These are phyloP conservation scores for Nematodospora anomalae DNA, from an alignment of 1,139 yeast species.

Conservation along the genomic window DNA sequence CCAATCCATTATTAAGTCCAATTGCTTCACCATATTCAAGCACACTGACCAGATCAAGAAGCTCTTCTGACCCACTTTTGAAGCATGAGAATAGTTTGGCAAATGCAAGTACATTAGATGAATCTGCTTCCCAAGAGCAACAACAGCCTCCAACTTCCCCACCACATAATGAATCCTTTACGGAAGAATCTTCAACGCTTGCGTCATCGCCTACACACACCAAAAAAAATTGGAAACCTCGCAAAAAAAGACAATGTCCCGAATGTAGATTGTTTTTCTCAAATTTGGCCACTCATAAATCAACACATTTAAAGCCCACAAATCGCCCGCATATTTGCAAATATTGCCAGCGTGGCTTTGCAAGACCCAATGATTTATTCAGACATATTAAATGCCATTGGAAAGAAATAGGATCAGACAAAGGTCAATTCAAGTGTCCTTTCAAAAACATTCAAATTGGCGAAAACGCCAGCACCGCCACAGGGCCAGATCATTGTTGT, in stretches of 20 bases:
- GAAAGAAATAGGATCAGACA: slow-evolving; percentile 58
- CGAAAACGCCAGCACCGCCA: background rate
- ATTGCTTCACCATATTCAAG: slow-evolving; percentile 14
- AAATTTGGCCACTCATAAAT: slow-evolving; percentile 81
- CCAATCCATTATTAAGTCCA: slow-evolving; percentile 10
- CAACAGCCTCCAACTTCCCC: slow-evolving; percentile 5
- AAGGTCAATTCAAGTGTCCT: slow-evolving; percentile 50
- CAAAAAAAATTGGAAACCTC: slow-evolving; percentile 41
- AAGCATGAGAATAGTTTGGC: slow-evolving; percentile 3
- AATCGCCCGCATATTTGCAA: slow-evolving; percentile 77
- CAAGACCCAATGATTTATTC: slow-evolving; percentile 81
- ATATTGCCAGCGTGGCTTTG: slow-evolving; percentile 80
- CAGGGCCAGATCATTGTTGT: slow-evolving; percentile 48
- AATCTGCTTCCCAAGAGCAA: background rate
- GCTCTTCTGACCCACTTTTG: slow-evolving; percentile 11
- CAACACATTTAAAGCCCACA: slow-evolving; percentile 74
- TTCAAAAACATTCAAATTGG: slow-evolving; percentile 30
- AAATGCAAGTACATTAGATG: too few relatives aligned
- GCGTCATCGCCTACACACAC: slow-evolving; percentile 11
- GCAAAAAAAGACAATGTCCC: slow-evolving; percentile 84
- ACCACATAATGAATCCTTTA: slow-evolving; percentile 3
- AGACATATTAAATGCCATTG: slow-evolving; percentile 85
- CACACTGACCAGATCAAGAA: slow-evolving; percentile 9
- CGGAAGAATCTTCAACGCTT: slow-evolving; percentile 8
- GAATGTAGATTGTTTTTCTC: slow-evolving; percentile 74